Conservation (phyloP, 306 rosid species). For the Abrus pulchellus region DNA sequence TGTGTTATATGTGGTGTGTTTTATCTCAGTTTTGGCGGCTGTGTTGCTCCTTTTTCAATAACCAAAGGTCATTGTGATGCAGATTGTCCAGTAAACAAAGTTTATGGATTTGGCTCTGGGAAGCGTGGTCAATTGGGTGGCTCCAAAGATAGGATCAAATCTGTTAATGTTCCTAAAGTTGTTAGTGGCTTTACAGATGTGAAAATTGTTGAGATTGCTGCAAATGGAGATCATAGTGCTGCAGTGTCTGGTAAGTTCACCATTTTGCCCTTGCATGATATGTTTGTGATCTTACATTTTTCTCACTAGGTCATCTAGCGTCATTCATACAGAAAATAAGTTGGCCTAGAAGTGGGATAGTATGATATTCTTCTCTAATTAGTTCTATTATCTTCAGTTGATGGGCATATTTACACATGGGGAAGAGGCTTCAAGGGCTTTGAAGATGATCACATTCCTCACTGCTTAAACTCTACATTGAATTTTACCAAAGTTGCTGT, state of each 20-base stretch:
- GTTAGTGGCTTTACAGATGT: constrained; percentile 62
- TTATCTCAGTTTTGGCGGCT: not conserved
- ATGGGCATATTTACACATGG: constrained; percentile 84
- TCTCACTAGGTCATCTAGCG: constrained; percentile 14
- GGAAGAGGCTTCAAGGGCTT: constrained; percentile 83
- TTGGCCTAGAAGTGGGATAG: not conserved
- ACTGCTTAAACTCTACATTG: constrained; percentile 45
- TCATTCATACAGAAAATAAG: not conserved
- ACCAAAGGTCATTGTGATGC: constrained; percentile 42
- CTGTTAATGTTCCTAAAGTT: constrained; percentile 61
- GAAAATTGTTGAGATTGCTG: constrained; percentile 60
- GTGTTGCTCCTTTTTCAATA: constrained; percentile 23
- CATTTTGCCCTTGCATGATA: constrained; percentile 40
- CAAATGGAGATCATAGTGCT: constrained; percentile 96
- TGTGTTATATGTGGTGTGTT: not conserved
- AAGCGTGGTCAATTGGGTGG: constrained; percentile 93
- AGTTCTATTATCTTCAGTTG: constrained; percentile 53
- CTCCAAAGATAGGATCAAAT: constrained; percentile 63
- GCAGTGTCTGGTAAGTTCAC: constrained; percentile 70
- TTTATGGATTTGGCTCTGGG: constrained; percentile 90
- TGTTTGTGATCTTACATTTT: not conserved
- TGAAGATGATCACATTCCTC: constrained; percentile 67
- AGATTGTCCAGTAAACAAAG: constrained; percentile 59
- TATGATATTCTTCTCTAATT: not conserved
- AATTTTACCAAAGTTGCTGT: constrained; percentile 59